Conservation (phyloP, 225 moss, liverwort and hornwort genomes). For the Thuidium tamariscinum region DNA sequence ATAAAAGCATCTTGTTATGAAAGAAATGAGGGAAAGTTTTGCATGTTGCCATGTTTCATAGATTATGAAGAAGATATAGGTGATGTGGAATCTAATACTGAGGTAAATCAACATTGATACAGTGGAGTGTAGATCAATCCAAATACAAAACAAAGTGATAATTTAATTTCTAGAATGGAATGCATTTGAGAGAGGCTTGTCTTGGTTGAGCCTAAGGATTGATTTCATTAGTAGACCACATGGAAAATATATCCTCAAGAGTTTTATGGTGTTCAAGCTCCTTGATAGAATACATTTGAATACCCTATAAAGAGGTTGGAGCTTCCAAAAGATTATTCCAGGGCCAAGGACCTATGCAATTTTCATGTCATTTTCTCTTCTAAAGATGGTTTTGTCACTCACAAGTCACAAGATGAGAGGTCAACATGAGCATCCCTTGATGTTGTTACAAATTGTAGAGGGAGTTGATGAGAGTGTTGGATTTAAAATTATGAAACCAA, state of each 20-base stretch:
- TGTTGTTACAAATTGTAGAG: neutral
- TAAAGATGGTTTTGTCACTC: neutral
- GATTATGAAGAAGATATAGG: too few relatives aligned
- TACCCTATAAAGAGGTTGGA: neutral
- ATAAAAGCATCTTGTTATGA: too few relatives aligned
- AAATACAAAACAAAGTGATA: too few relatives aligned
- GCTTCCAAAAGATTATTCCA: neutral
- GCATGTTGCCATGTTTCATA: too few relatives aligned
- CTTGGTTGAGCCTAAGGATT: fast-evolving
- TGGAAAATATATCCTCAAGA: neutral
- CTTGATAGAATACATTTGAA: fast-evolving
- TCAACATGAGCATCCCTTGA: neutral
- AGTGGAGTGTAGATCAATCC: too few relatives aligned
- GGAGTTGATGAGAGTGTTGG: neutral
- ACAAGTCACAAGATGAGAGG: neutral
- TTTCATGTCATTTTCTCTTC: neutral
- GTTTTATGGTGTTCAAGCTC: neutral
- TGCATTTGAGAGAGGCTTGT: neutral
- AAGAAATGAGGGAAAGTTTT: too few relatives aligned
- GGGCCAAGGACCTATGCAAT: fast-evolving
- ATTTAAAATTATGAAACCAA: neutral
- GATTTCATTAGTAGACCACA: too few relatives aligned
- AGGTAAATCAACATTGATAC: too few relatives aligned
- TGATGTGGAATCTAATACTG: too few relatives aligned
- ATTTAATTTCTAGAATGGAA: fast-evolving